Evolutionary conservation across 129 eudicot genomes (phyloP).

Genomic region (Chrysanthemum seticuspe): DNA sequence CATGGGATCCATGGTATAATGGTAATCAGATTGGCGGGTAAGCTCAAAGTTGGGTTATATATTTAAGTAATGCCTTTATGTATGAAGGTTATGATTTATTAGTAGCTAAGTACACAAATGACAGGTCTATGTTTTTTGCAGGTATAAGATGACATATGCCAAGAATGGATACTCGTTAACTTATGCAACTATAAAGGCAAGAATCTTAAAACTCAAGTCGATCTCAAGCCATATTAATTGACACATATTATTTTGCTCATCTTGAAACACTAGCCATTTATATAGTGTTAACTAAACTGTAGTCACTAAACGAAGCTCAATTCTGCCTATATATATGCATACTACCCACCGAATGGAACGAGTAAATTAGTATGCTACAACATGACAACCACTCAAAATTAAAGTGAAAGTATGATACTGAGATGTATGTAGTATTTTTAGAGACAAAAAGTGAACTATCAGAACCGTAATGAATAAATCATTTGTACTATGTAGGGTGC

Average conservation of each 20-base stretch:
- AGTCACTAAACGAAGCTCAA: too few relatives aligned
- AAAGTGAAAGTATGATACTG: too few relatives aligned
- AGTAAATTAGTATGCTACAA: too few relatives aligned
- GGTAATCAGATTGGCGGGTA: conserved; percentile 31
- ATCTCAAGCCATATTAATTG: too few relatives aligned
- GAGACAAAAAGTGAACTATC: not conserved
- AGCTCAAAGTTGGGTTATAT: not conserved
- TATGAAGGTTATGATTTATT: not conserved
- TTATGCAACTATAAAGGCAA: conserved; percentile 33
- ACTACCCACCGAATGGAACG: too few relatives aligned
- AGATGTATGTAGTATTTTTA: too few relatives aligned
- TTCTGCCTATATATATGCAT: too few relatives aligned
- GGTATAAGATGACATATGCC: conserved; percentile 23
- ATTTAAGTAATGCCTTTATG: not conserved
- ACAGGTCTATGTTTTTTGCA: not conserved
- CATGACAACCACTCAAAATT: too few relatives aligned
- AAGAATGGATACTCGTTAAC: conserved; percentile 24
- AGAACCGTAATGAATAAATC: not conserved
- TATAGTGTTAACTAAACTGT: too few relatives aligned
- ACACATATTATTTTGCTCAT: not conserved
- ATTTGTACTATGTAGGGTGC: conserved; percentile 19
- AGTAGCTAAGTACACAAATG: too few relatives aligned
- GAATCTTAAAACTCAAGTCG: not conserved
- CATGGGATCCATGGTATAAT: conserved; percentile 34
- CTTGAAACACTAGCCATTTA: too few relatives aligned